phyloP scores from a whole-genome alignment of 768 basidiomycete species.

The Glaciozyma antarctica region DNA sequence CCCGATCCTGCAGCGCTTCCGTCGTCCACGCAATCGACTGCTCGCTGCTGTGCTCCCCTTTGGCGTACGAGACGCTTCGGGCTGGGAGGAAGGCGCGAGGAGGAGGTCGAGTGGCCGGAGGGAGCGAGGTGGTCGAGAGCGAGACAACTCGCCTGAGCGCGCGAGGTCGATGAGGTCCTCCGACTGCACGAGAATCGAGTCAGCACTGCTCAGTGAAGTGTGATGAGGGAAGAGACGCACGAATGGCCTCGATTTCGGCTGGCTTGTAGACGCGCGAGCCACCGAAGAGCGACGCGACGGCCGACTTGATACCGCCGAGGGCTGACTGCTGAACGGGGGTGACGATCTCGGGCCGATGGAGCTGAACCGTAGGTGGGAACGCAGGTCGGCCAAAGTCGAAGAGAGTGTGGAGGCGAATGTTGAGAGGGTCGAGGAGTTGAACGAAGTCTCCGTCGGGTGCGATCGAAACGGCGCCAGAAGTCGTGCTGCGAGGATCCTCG shows the following conservation, averaged over 20 bases:
- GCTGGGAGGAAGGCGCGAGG: not conserved
- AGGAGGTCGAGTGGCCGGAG: not conserved
- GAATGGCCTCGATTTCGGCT: constrained; percentile 23
- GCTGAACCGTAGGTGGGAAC: constrained; percentile 13
- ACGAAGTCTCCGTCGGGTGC: constrained; percentile 26
- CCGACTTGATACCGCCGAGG: constrained; percentile 4
- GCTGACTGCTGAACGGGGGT: constrained; percentile 9
- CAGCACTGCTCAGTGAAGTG: not conserved
- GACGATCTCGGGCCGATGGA: constrained; percentile 8
- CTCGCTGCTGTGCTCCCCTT: constrained; percentile 13
- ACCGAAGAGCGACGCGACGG: constrained; percentile 17
- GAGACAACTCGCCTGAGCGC: constrained; percentile 3
- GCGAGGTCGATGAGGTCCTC: constrained; percentile 27
- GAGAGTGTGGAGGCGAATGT: constrained; percentile 22
- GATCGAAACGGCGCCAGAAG: constrained; percentile 15
- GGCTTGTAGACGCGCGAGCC: constrained; percentile 19
- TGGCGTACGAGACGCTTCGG: not conserved
- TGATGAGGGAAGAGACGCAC: constrained; percentile 1
- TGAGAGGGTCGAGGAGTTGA: constrained; percentile 24
- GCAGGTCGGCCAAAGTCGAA: constrained; percentile 18
- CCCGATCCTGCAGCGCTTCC: constrained; percentile 32
- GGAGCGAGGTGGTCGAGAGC: no score
- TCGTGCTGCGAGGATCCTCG: constrained; percentile 4
- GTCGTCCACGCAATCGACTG: constrained; percentile 22
- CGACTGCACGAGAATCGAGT: constrained; percentile 9